These are phyloP conservation scores for Nannochloris sp. DNA, from an alignment of 139 green algal species.

Conservation along the genomic window DNA sequence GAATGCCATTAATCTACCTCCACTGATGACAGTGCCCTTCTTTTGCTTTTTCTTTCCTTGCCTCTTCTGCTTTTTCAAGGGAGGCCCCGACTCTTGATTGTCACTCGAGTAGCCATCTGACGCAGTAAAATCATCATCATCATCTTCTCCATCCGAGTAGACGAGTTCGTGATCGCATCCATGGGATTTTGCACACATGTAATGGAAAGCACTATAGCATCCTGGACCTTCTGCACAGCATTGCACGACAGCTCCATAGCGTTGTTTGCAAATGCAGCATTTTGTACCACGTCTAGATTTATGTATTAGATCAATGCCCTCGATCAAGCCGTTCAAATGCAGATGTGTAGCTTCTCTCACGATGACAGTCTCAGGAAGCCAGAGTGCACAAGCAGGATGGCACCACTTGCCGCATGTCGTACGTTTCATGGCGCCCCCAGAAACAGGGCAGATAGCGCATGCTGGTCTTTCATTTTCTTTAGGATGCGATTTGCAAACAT, in stretches of 20 bases:
- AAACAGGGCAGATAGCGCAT: slow-evolving; percentile 53
- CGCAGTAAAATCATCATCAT: neutral
- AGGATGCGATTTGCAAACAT: slow-evolving; percentile 36
- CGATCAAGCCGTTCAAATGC: slow-evolving; percentile 7
- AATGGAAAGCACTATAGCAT: slow-evolving; percentile 69
- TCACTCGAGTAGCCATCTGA: neutral
- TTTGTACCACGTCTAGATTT: slow-evolving; percentile 2
- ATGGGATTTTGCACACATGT: slow-evolving; percentile 51
- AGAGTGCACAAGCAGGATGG: slow-evolving; percentile 57
- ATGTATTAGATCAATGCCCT: slow-evolving; percentile 8
- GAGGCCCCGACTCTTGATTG: neutral
- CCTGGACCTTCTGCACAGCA: slow-evolving; percentile 29
- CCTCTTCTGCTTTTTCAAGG: neutral
- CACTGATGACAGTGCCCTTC: neutral
- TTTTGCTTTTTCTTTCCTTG: neutral
- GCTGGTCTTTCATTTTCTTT: slow-evolving; percentile 22
- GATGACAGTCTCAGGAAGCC: slow-evolving; percentile 40
- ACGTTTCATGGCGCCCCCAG: slow-evolving; percentile 48
- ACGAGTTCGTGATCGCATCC: slow-evolving; percentile 25
- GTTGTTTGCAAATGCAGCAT: slow-evolving; percentile 51
- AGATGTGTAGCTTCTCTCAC: slow-evolving; percentile 16
- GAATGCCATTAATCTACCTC: slow-evolving; percentile 40
- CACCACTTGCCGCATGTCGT: slow-evolving; percentile 46
- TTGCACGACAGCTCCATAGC: slow-evolving; percentile 70
- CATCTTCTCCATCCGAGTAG: slow-evolving; percentile 19